phyloP scores from a whole-genome alignment of 2,329 filamentous ascomycete species.

The Microdochium bolleyi region DNA sequence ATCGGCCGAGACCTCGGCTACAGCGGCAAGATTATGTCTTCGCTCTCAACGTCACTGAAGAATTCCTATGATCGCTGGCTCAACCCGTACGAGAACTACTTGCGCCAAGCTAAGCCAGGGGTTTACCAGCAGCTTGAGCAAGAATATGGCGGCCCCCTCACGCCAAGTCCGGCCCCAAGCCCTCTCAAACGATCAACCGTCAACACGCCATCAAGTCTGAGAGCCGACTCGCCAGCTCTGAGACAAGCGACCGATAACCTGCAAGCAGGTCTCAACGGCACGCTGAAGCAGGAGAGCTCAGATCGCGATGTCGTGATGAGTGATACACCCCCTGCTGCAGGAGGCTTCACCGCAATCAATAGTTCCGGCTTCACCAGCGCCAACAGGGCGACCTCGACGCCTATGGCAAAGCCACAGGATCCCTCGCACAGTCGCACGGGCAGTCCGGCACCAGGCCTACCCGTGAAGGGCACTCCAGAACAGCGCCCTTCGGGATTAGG shows the following conservation, averaged over 20 bases:
- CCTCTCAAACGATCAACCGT: conserved; percentile 61
- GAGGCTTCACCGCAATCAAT: conserved; percentile 54
- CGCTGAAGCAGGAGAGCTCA: conserved; percentile 28
- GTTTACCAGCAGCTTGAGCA: conserved; percentile 94
- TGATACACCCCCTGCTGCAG: conserved; percentile 35
- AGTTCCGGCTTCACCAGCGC: conserved; percentile 64
- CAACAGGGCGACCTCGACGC: conserved; percentile 51
- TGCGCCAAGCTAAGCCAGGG: conserved; percentile 82
- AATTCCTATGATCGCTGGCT: conserved; percentile 98
- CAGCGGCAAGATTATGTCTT: conserved; percentile 99
- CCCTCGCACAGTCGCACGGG: conserved; percentile 44
- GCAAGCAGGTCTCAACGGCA: conserved; percentile 37
- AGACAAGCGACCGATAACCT: conserved; percentile 45
- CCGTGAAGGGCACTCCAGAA: conserved; percentile 42
- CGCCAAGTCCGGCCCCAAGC: conserved; percentile 60
- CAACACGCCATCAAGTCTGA: conserved; percentile 49
- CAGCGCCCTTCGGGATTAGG: conserved; percentile 46
- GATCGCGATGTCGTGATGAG: conserved; percentile 40
- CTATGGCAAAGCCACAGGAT: conserved; percentile 46
- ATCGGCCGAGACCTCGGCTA: conserved; percentile 95
- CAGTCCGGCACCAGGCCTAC: background rate
- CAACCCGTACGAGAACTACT: conserved; percentile 91
- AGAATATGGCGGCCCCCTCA: conserved; percentile 87
- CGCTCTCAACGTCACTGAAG: conserved; percentile 91
- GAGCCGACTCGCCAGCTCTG: conserved; percentile 58